These are phyloP conservation scores for Lactarius evosmus DNA, from an alignment of 768 basidiomycete genomes.

Conservation along the genomic window DNA sequence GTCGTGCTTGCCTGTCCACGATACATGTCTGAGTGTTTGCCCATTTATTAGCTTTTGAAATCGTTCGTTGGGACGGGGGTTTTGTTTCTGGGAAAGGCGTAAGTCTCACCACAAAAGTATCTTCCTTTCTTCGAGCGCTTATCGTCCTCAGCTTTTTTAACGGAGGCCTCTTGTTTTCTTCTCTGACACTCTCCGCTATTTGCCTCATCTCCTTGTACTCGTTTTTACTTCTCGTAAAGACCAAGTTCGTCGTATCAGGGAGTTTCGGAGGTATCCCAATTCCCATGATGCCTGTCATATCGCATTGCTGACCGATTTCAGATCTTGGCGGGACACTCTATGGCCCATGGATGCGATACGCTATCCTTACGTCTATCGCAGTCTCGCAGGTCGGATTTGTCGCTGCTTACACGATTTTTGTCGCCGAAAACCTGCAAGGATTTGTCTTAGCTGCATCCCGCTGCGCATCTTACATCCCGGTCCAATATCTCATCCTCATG, in stretches of 20 bases:
- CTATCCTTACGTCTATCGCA: slow-evolving; percentile 83
- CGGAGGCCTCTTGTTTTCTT: slow-evolving; percentile 89
- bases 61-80: slow-evolving; percentile 95
- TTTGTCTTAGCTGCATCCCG: slow-evolving; percentile 80
- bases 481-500: slow-evolving; percentile 76
- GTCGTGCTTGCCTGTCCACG: slow-evolving; percentile 28
- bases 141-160: slow-evolving; percentile 73
- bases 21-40: neutral
- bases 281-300: slow-evolving; percentile 7
- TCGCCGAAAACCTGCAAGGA: slow-evolving; percentile 87
- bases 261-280: slow-evolving; percentile 78
- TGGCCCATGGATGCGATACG: slow-evolving; percentile 88
- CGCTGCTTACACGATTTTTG: slow-evolving; percentile 91
- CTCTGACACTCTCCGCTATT: slow-evolving; percentile 71
- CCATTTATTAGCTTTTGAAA: slow-evolving; percentile 68
- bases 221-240: slow-evolving; percentile 85
- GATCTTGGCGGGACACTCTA: slow-evolving; percentile 94
- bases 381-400: slow-evolving; percentile 90
- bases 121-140: neutral
- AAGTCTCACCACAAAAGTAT: slow-evolving; percentile 33
- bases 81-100: slow-evolving; percentile 94
- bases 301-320: slow-evolving; percentile 31
- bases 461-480: slow-evolving; percentile 62
- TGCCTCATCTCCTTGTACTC: slow-evolving; percentile 88
- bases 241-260: slow-evolving; percentile 85